Conservation (phyloP, 768 basidiomycete genomes). For the Arthromyces matolae region DNA sequence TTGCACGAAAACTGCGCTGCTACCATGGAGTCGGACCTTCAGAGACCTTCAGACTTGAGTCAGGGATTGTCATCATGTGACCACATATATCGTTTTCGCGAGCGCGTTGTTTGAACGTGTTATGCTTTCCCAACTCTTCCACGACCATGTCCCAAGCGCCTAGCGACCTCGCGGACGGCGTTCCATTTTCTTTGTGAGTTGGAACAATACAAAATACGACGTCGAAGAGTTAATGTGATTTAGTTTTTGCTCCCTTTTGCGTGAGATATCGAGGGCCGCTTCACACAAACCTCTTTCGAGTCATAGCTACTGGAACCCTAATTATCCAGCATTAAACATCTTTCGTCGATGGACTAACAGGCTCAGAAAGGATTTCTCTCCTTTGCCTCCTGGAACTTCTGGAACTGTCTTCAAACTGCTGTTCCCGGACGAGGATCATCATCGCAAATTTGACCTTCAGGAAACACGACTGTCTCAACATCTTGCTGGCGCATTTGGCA, state of each 20-base stretch:
- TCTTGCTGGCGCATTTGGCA: constrained; percentile 47
- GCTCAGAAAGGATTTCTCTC: constrained; percentile 39
- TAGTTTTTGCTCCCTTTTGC: constrained; percentile 50
- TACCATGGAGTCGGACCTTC: too few relatives aligned
- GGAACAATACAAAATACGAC: too few relatives aligned
- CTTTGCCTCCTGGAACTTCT: constrained; percentile 52
- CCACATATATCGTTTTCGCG: not conserved
- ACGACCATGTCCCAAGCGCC: constrained; percentile 14
- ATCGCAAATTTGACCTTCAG: constrained; percentile 70
- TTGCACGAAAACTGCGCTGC: too few relatives aligned
- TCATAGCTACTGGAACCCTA: constrained; percentile 16
- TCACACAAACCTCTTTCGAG: constrained; percentile 24
- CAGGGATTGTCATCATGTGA: not conserved
- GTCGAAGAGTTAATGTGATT: constrained; percentile 1
- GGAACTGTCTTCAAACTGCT: constrained; percentile 65
- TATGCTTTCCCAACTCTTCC: constrained; percentile 4
- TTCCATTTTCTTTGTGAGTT: constrained; percentile 30
- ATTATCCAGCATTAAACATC: constrained; percentile 37
- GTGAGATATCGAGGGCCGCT: constrained; percentile 37
- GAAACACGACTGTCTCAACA: constrained; percentile 55
- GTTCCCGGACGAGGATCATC: constrained; percentile 79
- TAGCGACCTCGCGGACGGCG: constrained; percentile 11
- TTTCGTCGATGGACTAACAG: constrained; percentile 42
- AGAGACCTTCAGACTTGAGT: too few relatives aligned
- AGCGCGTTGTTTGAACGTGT: constrained; percentile 4